Percentiles rank a stretch among this genome's conserved stretches.
Conservation (phyloP, 164 flowering plant species). For the Aristolochia californica region DNA sequence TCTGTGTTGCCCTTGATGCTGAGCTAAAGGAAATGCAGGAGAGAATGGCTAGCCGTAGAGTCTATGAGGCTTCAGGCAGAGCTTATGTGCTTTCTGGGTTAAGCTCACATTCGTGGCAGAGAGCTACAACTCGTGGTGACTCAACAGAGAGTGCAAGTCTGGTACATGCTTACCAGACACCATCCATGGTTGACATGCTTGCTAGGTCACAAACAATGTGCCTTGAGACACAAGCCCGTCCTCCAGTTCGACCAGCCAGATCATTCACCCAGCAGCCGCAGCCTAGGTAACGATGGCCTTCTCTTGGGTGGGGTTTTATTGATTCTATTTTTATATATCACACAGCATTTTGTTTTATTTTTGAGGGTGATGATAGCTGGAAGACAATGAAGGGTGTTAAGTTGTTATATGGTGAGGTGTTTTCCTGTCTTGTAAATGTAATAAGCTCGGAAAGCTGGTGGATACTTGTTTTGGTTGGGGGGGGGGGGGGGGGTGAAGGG, state of each 20-base stretch:
- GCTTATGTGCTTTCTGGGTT: conserved; percentile 88
- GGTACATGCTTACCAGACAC: conserved; percentile 72
- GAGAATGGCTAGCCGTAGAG: conserved; percentile 66
- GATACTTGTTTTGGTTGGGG: neutral
- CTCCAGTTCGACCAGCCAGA: conserved; percentile 28
- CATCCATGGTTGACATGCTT: conserved; percentile 86
- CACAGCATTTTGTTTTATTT: neutral
- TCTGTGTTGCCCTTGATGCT: conserved; percentile 52
- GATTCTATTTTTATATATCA: conserved; percentile 8
- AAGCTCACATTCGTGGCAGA: conserved; percentile 97
- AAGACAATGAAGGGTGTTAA: conserved; percentile 5
- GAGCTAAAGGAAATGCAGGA: conserved; percentile 87
- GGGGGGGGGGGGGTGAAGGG: neutral
- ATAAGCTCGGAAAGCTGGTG: conserved; percentile 16
- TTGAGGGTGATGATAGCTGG: conserved; percentile 14
- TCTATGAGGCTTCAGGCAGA: conserved; percentile 79
- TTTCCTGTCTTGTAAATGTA: conserved; percentile 25
- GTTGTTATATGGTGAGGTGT: conserved; percentile 14
- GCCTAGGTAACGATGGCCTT: conserved; percentile 34
- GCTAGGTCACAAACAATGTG: conserved; percentile 66
- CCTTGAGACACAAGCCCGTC: conserved; percentile 18
- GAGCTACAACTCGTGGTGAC: conserved; percentile 92
- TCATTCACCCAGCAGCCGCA: conserved; percentile 32
- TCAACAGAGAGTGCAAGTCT: conserved; percentile 52
- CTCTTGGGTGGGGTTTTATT: neutral